Evolutionary conservation across 1,284 basidiomycete genomes (phyloP).

Genomic region (Boletus hoseneyae): DNA sequence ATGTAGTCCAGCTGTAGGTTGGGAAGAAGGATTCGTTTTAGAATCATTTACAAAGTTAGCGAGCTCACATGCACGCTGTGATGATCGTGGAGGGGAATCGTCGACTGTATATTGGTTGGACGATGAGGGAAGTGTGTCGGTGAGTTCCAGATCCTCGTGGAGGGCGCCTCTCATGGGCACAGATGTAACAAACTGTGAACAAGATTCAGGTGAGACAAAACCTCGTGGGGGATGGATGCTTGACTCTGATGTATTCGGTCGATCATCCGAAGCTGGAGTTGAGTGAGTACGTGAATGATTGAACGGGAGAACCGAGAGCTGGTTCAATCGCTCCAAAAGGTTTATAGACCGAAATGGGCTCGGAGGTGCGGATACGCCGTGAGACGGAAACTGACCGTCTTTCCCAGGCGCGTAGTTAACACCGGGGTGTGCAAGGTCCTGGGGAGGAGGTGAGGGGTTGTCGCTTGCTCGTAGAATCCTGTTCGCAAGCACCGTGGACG

Average conservation of each 20-base stretch:
- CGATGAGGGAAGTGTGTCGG: slow-evolving; percentile 13
- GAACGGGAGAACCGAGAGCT: slow-evolving; percentile 7
- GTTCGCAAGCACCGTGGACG: slow-evolving; percentile 59
- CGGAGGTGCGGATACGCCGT: slow-evolving; percentile 20
- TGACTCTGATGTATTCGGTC: slow-evolving; percentile 1
- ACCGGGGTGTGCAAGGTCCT: slow-evolving; percentile 28
- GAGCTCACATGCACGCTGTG: slow-evolving; percentile 21
- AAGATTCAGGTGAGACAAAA: slow-evolving; percentile 44
- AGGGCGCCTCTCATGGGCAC: slow-evolving; percentile 3
- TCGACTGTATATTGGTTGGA: slow-evolving; percentile 27
- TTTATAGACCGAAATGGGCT: slow-evolving; percentile 34
- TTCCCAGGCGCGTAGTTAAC: slow-evolving; percentile 17
- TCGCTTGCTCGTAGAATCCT: slow-evolving; percentile 63
- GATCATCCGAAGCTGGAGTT: slow-evolving; percentile 4
- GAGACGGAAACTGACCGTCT: slow-evolving; percentile 17
- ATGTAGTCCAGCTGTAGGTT: background rate
- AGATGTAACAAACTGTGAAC: slow-evolving; percentile 23
- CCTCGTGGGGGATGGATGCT: slow-evolving; percentile 22
- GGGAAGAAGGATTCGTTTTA: slow-evolving; percentile 4
- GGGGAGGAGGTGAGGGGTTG: slow-evolving; percentile 74
- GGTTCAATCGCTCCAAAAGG: slow-evolving; percentile 29
- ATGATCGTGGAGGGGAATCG: slow-evolving; percentile 39
- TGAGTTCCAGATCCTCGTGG: slow-evolving; percentile 4
- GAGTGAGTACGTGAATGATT: slow-evolving; percentile 1
- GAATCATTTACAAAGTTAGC: background rate